Conservation (phyloP, 2,329 filamentous ascomycete genomes). For the Claviceps quebecensis region DNA sequence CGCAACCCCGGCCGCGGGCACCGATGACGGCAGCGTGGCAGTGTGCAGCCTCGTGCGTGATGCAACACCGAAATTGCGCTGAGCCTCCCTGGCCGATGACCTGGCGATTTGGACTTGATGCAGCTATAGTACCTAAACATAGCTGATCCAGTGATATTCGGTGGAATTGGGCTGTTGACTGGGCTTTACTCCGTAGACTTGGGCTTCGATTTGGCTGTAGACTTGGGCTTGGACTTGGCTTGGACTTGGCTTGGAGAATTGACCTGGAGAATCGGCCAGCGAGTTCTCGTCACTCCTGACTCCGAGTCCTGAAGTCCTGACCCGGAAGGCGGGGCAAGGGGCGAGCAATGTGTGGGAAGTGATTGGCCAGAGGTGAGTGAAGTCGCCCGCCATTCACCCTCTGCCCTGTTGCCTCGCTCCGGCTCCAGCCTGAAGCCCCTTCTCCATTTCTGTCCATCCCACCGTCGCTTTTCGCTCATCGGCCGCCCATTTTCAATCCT, state of each 20-base stretch:
- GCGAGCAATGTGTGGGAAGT: not conserved
- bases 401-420: constrained; percentile 6
- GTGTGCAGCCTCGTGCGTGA: not conserved
- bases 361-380: not conserved
- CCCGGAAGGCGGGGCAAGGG: not conserved
- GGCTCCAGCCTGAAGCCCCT: constrained; percentile 16
- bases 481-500: constrained; percentile 16
- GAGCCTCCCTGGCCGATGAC: not conserved
- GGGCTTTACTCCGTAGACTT: too few relatives aligned
- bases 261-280: too few relatives aligned
- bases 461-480: constrained; percentile 18
- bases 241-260: too few relatives aligned
- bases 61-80: not conserved
- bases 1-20: not conserved
- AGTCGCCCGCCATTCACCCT: not conserved
- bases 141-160: too few relatives aligned
- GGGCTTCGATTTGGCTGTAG: too few relatives aligned
- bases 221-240: too few relatives aligned
- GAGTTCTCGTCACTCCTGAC: too few relatives aligned
- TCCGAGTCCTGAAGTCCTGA: too few relatives aligned
- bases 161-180: too few relatives aligned
- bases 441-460: constrained; percentile 17
- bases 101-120: not conserved
- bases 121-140: too few relatives aligned
- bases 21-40: not conserved